phyloP scores from a whole-genome alignment of 495 filamentous ascomycete genomes.

The Penicillium verhagenii region DNA sequence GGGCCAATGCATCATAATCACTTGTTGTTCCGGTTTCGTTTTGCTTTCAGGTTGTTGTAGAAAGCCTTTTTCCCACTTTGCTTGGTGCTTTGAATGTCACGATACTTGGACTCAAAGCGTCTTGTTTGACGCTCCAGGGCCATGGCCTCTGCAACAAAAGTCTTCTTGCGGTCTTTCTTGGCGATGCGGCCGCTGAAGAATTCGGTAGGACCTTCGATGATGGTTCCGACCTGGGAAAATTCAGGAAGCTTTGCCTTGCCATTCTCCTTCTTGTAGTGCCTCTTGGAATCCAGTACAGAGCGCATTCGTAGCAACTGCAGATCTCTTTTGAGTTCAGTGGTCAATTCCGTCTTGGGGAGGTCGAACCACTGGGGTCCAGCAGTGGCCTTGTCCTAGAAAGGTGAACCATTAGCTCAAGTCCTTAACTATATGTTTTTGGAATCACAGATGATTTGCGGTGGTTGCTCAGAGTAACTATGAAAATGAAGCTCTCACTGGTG shows the following conservation, averaged over 20 bases:
- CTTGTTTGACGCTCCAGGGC: constrained; percentile 57
- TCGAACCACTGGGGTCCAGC: constrained; percentile 76
- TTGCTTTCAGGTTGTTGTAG: constrained; percentile 64
- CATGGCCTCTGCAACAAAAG: constrained; percentile 86
- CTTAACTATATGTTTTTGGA: neutral
- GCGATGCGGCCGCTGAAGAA: constrained; percentile 74
- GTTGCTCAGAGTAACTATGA: constrained; percentile 99
- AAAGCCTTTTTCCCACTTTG: constrained; percentile 69
- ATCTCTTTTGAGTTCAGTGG: constrained; percentile 81
- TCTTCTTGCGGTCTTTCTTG: constrained; percentile 85
- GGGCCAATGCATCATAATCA: constrained; percentile 11
- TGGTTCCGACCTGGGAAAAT: constrained; percentile 84
- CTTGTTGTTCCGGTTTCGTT: constrained; percentile 46
- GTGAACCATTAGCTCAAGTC: constrained; percentile 25
- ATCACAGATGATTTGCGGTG: neutral
- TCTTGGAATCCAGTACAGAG: constrained; percentile 81
- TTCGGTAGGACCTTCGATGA: constrained; percentile 87
- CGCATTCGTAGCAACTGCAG: constrained; percentile 86
- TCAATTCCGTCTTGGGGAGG: constrained; percentile 78
- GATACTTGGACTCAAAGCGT: constrained; percentile 69
- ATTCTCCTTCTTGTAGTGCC: constrained; percentile 86
- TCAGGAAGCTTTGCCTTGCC: constrained; percentile 65
- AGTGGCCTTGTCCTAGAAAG: constrained; percentile 53
- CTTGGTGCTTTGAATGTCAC: constrained; percentile 64
- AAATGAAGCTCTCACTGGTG: constrained; percentile 68